Conservation (phyloP, 2,329 filamentous ascomycete species). For the Ophiosphaerella herpotricha region DNA sequence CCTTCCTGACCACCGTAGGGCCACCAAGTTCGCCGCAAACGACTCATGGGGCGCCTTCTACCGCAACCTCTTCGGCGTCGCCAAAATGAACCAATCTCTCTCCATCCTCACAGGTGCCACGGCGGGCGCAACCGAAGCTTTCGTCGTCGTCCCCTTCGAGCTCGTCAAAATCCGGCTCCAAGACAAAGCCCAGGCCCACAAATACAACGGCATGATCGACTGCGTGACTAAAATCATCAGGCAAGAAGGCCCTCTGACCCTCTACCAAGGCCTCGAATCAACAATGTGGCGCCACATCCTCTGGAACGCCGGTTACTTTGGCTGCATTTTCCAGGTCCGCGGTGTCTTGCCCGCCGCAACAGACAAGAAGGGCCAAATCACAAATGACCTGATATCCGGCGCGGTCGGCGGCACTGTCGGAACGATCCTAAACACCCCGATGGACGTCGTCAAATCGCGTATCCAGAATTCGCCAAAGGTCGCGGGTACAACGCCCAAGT, state of each 20-base stretch:
- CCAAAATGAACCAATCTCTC: constrained; percentile 88
- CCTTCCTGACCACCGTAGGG: constrained; percentile 54
- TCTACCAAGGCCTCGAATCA: constrained; percentile 96
- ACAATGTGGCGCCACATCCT: constrained; percentile 94
- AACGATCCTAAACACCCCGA: constrained; percentile 90
- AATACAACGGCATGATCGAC: constrained; percentile 82
- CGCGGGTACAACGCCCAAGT: constrained; percentile 82
- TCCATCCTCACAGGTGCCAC: constrained; percentile 93
- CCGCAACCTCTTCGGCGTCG: constrained; percentile 79
- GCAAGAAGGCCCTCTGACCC: constrained; percentile 79
- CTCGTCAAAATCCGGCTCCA: constrained; percentile 98
- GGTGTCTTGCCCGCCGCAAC: constrained; percentile 79
- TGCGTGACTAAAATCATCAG: constrained; percentile 80
- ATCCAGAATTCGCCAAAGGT: constrained; percentile 94
- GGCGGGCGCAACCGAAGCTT: constrained; percentile 91
- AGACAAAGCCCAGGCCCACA: constrained; percentile 89
- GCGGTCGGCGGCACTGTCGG: constrained; percentile 86
- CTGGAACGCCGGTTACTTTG: constrained; percentile 97
- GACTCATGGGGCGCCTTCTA: constrained; percentile 98
- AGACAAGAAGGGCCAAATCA: constrained; percentile 78
- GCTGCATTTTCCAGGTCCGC: constrained; percentile 97
- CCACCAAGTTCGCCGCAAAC: constrained; percentile 98
- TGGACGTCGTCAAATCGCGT: constrained; percentile 97
- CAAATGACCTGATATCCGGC: constrained; percentile 87
- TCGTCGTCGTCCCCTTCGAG: constrained; percentile 98